Evolutionary conservation across 176 grass and related monocot species (phyloP), one percentile per base, ranked within the genome.

Genomic region (Areca catechu): DNA sequence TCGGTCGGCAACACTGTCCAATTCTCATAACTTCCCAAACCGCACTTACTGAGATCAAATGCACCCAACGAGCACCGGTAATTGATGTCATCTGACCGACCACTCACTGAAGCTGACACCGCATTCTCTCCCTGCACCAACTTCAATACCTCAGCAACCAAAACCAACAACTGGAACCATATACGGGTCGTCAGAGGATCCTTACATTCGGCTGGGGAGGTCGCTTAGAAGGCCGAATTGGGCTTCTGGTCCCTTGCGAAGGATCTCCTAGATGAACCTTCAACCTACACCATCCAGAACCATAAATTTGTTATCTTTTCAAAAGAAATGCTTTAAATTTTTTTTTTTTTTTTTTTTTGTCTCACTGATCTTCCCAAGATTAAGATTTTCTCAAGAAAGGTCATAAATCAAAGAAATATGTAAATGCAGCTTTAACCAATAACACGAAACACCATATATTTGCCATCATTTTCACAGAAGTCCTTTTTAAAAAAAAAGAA

Each of bases 211-310:
- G 73, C 28, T 83, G 73, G 58, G 70, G 78, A 14, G 53, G 20
- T 15, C 81, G 82, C 68, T 85, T 92, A 62, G 67, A 56, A 27
- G 51, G 23, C 5, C 88, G 69, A 47, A 78, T 61, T 17, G 93
- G 93, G 69, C 93, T 98, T 51, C 93, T 69, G 15, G 80, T 61
- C n/a, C 60, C 87, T 75, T 92, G 93, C 65, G 88, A 82, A 30
- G 71, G 66, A 71, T 98, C 84, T 15, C 80, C 76, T 16, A 91
- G 63, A 75, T 98, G 93, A 62, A 82, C 77, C 76, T 92, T 98
- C 63, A 98, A 84, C 59, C 93, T 98, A 77, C 19, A 72, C 22
- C 22, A 69, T 47, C 48, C 22, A 49, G 4, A 3, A 24, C 29
- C 52, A 62, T 72, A 19, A 62, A 53, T 68, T 21, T 9, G 17